Percentiles rank a stretch among this genome's conserved stretches.
These are phyloP conservation scores for Cyberlindnera mrakii DNA, from an alignment of 805 yeast genomes.

Conservation along the genomic window DNA sequence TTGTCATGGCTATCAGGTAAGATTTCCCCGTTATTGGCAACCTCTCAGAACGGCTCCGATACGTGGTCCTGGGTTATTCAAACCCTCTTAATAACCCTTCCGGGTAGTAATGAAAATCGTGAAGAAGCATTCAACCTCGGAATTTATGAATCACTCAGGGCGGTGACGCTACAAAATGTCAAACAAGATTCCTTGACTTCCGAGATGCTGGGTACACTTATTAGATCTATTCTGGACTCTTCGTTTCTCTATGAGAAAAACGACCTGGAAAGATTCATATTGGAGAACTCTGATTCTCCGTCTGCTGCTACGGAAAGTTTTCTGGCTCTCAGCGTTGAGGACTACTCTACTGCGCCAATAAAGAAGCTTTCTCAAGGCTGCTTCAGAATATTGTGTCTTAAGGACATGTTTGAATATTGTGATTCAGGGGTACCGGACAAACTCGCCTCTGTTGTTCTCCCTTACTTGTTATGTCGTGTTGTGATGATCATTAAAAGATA, in stretches of 20 bases:
- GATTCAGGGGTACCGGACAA: slow-evolving; percentile 12
- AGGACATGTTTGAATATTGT: slow-evolving; percentile 41
- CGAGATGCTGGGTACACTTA: slow-evolving; percentile 34
- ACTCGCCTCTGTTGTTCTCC: slow-evolving; percentile 28
- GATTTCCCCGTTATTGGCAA: slow-evolving; percentile 17
- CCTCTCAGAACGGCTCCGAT: slow-evolving; percentile 6
- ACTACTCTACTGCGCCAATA: slow-evolving; percentile 51
- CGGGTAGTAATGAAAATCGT: slow-evolving; percentile 20
- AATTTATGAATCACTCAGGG: slow-evolving; percentile 38
- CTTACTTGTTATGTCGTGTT: slow-evolving; percentile 50
- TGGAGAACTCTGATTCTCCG: slow-evolving; percentile 24
- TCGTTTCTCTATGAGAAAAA: slow-evolving; percentile 57
- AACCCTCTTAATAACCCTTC: slow-evolving; percentile 36
- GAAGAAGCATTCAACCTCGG: slow-evolving; percentile 41
- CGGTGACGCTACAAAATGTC: slow-evolving; percentile 36
- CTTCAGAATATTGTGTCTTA: slow-evolving; percentile 52
- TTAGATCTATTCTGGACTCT: slow-evolving; percentile 46
- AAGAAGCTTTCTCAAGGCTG: slow-evolving; percentile 35
- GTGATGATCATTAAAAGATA: slow-evolving; percentile 59
- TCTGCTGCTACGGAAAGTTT: slow-evolving; percentile 33
- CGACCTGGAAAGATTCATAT: slow-evolving; percentile 41
- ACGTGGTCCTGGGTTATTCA: slow-evolving; percentile 39
- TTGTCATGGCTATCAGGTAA: slow-evolving; percentile 31
- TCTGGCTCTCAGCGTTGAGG: slow-evolving; percentile 37
- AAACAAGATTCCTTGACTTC: slow-evolving; percentile 24